Base-by-base conservation (phyloP, 768 basidiomycete genomes). In the Trichaptum fuscoviolaceum region DNA sequence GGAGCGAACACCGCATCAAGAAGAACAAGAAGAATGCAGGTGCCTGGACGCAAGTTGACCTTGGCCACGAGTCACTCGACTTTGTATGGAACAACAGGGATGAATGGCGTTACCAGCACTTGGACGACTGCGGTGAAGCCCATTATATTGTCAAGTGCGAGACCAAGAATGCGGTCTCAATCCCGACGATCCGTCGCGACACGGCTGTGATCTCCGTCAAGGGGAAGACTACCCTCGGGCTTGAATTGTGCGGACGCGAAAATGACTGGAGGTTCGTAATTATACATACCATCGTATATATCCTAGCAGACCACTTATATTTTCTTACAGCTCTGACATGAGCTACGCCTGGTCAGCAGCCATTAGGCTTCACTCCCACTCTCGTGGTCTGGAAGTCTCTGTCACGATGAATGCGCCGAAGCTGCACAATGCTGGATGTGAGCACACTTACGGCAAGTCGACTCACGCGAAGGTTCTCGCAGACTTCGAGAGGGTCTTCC, bases 81-180 rank as follows among this genome's bases (percentile, higher is more conserved):
- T 76, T 71, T 66, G 67, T 69, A 62, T 75, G 74, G 75, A 67
- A 71, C 65, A 70, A 75, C 64, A 67, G 64, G 58, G 72, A 74
- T 25, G 69, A 69, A 58, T 73, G 73, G 75, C 70, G 61, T n/a
- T 70, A 74, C 63, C 65, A 69, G 64, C 71, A 73, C 57, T 64
- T 70, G 65, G 72, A 69, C 18, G 71, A 60, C 35, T 7, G 26
- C 10, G 35, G 62, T 30, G 42, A 60, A 24, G 35, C n/a, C 35
- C 62, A 65, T 8, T 42, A 66, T 24, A 25, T 34, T 35, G 27
- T 25, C 27, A 6, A 57, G 75, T 73, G 74, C 67, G 57, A 71
- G 35, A 76, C 75, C 23, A 67, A 68, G 62, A 76, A 76, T 68
- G 68, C 65, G 52, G 68, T 76, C 1, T 69, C 70, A 52, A 69